Conservation (phyloP, 1,284 basidiomycete species). For the Boletellus deceptivus region DNA sequence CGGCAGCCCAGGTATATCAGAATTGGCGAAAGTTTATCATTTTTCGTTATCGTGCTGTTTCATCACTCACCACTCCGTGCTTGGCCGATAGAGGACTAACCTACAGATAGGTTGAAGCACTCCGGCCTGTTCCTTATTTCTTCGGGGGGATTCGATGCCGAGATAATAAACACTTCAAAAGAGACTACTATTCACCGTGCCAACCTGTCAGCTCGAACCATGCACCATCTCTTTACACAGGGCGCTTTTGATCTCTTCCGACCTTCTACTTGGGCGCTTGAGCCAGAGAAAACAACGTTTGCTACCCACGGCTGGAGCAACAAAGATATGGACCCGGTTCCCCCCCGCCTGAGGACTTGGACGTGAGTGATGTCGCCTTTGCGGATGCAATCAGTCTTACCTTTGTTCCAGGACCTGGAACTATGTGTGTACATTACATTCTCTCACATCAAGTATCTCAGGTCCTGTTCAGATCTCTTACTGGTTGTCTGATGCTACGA, state of each 20-base stretch:
- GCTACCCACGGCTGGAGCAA: conserved; percentile 61
- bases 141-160: neutral
- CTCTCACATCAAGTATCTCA: neutral
- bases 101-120: neutral
- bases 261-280: conserved; percentile 43
- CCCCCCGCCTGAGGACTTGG: conserved; percentile 59
- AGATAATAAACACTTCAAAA: conserved; percentile 11
- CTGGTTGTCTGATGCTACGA: conserved; percentile 42
- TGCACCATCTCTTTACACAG: conserved; percentile 12
- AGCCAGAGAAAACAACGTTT: conserved; percentile 47
- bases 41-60: neutral
- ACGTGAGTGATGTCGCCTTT: conserved; percentile 25
- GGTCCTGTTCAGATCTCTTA: conserved; percentile 21
- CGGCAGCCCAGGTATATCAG: too few relatives aligned
- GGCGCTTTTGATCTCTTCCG: conserved; percentile 18
- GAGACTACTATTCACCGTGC: neutral
- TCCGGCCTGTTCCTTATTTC: conserved; percentile 8
- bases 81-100: neutral
- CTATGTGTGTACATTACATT: conserved; percentile 20
- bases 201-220: conserved; percentile 4
- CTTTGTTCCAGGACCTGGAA: conserved; percentile 22
- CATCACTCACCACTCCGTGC: too few relatives aligned
- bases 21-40: neutral
- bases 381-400: too few relatives aligned
- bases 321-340: conserved; percentile 73